Conservation (phyloP, 2,329 filamentous ascomycete genomes). For the Colletotrichum cereale region DNA sequence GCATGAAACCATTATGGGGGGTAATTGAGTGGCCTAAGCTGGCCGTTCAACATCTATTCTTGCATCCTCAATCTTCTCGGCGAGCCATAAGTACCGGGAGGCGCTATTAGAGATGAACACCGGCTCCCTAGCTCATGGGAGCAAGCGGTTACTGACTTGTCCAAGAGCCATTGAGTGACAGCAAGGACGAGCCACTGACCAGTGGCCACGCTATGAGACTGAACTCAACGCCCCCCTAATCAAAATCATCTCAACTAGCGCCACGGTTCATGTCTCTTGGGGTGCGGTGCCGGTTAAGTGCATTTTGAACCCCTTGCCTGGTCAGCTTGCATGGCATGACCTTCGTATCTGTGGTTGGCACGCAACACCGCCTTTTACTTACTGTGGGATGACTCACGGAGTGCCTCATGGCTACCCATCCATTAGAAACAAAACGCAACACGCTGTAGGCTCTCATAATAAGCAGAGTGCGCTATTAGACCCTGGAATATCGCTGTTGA, state of each 20-base stretch:
- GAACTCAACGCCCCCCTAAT: neutral
- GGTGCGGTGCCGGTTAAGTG: neutral
- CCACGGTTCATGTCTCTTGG: neutral
- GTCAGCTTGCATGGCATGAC: neutral
- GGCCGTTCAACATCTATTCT: neutral
- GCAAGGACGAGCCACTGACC: neutral
- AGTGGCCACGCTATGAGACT: neutral
- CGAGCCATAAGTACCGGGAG: too few species aligned
- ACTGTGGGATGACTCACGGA: neutral
- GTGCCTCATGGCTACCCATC: neutral
- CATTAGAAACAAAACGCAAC: neutral
- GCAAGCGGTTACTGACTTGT: neutral
- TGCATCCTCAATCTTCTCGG: neutral
- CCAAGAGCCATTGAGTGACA: neutral
- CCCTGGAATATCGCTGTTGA: neutral
- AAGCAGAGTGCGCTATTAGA: neutral
- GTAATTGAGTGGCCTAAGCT: neutral
- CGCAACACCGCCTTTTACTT: neutral
- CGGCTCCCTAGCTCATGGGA: neutral
- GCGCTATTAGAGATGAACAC: neutral
- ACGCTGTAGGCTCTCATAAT: neutral
- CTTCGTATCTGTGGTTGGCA: neutral
- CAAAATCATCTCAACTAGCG: too few species aligned
- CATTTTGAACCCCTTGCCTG: neutral
- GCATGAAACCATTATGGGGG: neutral